Evolutionary conservation across 371 early-diverging fungal species (phyloP).

Genomic region (Blakeslea trispora): DNA sequence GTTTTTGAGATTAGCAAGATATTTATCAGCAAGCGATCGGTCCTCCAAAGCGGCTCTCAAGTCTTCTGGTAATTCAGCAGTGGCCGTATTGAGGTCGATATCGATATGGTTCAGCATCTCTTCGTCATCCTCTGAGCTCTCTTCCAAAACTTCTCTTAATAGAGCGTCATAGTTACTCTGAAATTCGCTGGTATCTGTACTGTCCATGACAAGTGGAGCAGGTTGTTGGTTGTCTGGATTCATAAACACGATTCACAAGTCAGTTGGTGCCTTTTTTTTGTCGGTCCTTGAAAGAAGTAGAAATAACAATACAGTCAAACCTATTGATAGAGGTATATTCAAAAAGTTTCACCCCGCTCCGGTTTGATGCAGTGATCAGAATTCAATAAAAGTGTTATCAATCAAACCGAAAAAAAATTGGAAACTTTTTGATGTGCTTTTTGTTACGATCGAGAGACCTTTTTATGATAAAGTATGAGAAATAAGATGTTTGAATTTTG

Average conservation of each 20-base stretch:
- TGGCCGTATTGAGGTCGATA: conserved; percentile 46
- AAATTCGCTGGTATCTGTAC: conserved; percentile 40
- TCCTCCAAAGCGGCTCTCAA: conserved; percentile 57
- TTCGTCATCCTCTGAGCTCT: conserved; percentile 47
- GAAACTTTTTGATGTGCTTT: too few relatives aligned
- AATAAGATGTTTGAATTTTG: too few relatives aligned
- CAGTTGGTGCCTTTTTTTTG: background rate
- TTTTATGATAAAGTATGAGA: too few relatives aligned
- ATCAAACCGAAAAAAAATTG: too few relatives aligned
- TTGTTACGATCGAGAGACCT: too few relatives aligned
- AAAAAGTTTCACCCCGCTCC: too few relatives aligned
- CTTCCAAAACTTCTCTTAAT: conserved; percentile 63
- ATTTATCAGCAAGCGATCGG: conserved; percentile 50
- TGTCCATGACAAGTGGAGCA: conserved; percentile 31
- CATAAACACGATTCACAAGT: background rate
- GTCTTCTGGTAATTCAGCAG: conserved; percentile 54
- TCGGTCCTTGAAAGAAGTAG: background rate
- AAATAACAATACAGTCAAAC: too few relatives aligned
- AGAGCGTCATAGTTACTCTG: conserved; percentile 60
- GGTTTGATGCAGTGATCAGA: too few relatives aligned
- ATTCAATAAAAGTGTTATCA: too few relatives aligned
- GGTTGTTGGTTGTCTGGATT: background rate
- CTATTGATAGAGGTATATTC: too few relatives aligned
- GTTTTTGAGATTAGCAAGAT: conserved; percentile 48
- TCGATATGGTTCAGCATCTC: conserved; percentile 30